Evolutionary conservation across 2,329 filamentous ascomycete species (phyloP), one percentile per base, ranked within the genome.

Genomic region (Fulvia fulva): DNA sequence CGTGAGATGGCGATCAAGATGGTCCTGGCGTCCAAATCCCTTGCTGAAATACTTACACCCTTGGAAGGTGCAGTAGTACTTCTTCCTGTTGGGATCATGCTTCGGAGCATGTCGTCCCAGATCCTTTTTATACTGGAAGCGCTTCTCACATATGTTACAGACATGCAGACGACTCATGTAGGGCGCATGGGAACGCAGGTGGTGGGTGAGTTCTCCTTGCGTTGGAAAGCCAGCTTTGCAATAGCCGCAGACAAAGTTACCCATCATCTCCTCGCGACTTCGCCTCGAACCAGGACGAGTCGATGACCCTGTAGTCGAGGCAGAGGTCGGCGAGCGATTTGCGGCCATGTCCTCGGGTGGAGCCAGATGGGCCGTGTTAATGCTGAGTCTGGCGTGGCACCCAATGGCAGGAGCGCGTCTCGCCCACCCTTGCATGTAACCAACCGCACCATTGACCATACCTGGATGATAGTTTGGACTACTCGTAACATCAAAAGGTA

Each of bases 101-200:
- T 58, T 57, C 9, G 62, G 64, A 21, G 61, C 25, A 54, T 66
- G 64, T n/a, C 64, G 46, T 11, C 41, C 34, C 41, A 66, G 32
- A 37, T 66, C 64, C 43, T 66, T 66, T 5, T 56, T 34, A 25
- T 66, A 66, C 25, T 66, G 64, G 30, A 66, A 66, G 16, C 64
- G 56, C 49, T 64, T 66, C 3, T 62, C 43, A 53, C 64, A 66
- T 5, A 57, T 41, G 16, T 43, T 37, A 32, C 64, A 66, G 4
- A 63, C 64, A 22, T 66, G 62, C 16, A 59, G 62, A 4, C 64
- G 60, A 26, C 55, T 63, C 16, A 51, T 37, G 28, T 66, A 66
- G 5, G 64, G 60, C 28, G 49, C 23, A 28, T 66, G 64, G 19
- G 60, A 63, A 11, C 64, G 62, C 2, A 60, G 56, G 43, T 66